A percentile compares a stretch with the other conserved stretches of the same genome.
These are phyloP conservation scores for Juglanconis oblonga DNA, from an alignment of 2,329 filamentous ascomycete species.

Conservation along the genomic window DNA sequence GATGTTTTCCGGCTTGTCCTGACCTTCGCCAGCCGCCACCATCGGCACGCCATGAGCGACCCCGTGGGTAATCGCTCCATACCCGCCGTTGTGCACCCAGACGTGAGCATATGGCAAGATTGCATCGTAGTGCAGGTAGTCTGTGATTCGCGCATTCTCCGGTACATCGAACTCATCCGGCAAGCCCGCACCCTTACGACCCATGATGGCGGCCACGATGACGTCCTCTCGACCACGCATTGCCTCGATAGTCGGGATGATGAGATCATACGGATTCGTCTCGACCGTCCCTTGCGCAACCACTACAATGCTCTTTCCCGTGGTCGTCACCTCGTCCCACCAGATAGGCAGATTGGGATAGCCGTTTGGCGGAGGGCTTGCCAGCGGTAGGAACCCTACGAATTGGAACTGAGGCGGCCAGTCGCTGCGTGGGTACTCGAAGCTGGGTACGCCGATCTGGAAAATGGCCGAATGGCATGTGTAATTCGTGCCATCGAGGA, in stretches of 20 bases:
- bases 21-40: constrained; percentile 38
- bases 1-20: constrained; percentile 39
- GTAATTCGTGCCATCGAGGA: constrained; percentile 35
- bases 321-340: constrained; percentile 31
- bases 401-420: constrained; percentile 33
- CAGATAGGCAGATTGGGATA: constrained; percentile 26
- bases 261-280: constrained; percentile 34
- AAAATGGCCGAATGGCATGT: constrained; percentile 31
- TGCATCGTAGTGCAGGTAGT: constrained; percentile 37
- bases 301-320: constrained; percentile 31
- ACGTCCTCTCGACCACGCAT: constrained; percentile 26
- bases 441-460: constrained; percentile 34
- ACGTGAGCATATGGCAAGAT: constrained; percentile 33
- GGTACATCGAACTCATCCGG: constrained; percentile 22
- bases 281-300: constrained; percentile 40
- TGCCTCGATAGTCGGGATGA: constrained; percentile 35
- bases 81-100: constrained; percentile 40
- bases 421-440: constrained; percentile 37
- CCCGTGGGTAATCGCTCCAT: constrained; percentile 38
- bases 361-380: constrained; percentile 4
- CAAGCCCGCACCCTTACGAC: constrained; percentile 30
- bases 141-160: constrained; percentile 31
- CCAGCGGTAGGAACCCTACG: constrained; percentile 31
- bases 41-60: constrained; percentile 38
- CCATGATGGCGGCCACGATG: constrained; percentile 34